Conservation (phyloP, 2,329 filamentous ascomycete genomes). For the Mollisia scopiformis region DNA sequence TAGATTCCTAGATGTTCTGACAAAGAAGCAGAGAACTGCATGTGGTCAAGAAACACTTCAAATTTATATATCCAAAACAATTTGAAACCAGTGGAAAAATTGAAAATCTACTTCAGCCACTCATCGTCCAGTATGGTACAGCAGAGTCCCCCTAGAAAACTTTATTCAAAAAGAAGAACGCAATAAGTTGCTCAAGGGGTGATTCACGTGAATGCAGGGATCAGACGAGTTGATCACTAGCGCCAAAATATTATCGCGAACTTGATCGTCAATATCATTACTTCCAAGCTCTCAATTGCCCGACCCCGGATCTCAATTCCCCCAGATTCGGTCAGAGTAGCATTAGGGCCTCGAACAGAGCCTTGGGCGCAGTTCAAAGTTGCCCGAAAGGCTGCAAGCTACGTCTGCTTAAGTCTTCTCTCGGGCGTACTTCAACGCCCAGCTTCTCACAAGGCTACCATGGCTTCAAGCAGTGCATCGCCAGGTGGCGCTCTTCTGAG, state of each 20-base stretch:
- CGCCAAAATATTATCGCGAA: constrained; percentile 1
- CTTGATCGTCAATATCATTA: not conserved
- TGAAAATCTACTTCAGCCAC: no score
- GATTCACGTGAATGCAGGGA: not conserved
- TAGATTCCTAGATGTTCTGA: no score
- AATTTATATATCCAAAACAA: no score
- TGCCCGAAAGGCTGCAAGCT: not conserved
- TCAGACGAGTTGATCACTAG: not conserved
- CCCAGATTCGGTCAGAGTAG: not conserved
- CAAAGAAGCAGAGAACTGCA: no score
- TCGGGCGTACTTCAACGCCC: constrained; percentile 3
- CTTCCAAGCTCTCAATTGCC: constrained; percentile 1
- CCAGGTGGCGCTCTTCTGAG: constrained; percentile 75
- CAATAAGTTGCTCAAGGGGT: not conserved
- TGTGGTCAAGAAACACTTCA: no score
- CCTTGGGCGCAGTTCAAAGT: not conserved
- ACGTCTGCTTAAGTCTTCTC: not conserved
- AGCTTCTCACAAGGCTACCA: constrained; percentile 14
- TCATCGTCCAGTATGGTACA: no score
- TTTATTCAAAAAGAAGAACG: no score
- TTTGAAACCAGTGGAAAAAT: no score
- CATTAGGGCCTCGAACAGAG: not conserved
- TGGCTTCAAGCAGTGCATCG: constrained; percentile 48
- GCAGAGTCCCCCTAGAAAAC: no score
- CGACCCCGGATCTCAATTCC: not conserved